A percentile compares a stretch with the other conserved stretches of the same genome.
Evolutionary conservation across 495 filamentous ascomycete species (phyloP).

Genomic region (Penicillium chermesinum): DNA sequence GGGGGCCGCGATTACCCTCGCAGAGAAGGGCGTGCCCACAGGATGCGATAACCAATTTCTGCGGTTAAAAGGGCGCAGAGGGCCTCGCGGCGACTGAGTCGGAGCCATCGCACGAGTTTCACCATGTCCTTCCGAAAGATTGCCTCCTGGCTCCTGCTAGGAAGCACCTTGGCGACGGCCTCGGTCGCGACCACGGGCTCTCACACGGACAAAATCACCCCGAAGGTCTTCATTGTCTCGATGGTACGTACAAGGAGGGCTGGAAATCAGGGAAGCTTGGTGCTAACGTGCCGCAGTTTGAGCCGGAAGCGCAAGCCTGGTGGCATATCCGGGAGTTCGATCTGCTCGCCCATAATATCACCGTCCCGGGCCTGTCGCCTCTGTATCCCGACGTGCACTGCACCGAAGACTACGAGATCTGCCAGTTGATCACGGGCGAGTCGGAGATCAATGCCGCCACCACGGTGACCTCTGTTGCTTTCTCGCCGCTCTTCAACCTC

Average conservation of each 20-base stretch:
- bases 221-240: conserved; percentile 66
- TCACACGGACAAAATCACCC: conserved; percentile 38
- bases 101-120: too few species aligned
- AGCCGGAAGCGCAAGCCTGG: conserved; percentile 63
- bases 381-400: conserved; percentile 62
- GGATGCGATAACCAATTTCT: too few species aligned
- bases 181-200: neutral
- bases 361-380: conserved; percentile 61
- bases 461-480: conserved; percentile 53
- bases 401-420: conserved; percentile 50
- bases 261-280: neutral
- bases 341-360: conserved; percentile 59
- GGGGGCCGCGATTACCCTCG: neutral
- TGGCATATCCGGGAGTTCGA: conserved; percentile 57
- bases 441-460: conserved; percentile 71
- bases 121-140: conserved; percentile 8
- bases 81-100: too few species aligned
- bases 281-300: conserved; percentile 45
- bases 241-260: conserved; percentile 45
- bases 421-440: conserved; percentile 56
- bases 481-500: conserved; percentile 60
- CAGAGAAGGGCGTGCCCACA: neutral
- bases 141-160: conserved; percentile 14
- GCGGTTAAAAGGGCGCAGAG: too few species aligned
- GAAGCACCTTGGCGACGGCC: conserved; percentile 11